Conservation (phyloP, 2,329 filamentous ascomycete species). For the Fusarium graminum region DNA sequence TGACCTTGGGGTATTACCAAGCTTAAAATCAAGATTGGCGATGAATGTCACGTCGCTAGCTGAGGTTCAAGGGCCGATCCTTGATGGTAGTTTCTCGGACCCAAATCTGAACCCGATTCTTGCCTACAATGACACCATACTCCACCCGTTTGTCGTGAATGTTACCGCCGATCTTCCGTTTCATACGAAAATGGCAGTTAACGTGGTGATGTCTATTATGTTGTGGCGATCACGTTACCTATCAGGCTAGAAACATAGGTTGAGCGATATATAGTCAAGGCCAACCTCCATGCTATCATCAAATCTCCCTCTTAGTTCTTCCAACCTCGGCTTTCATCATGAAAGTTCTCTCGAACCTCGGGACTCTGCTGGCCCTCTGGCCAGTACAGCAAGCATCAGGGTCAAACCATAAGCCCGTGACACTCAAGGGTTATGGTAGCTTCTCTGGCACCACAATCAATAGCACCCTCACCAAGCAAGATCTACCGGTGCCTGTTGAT, state of each 20-base stretch:
- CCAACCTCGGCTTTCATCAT: conserved; percentile 5
- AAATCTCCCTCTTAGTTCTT: fast-evolving
- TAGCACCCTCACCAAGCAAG: conserved; percentile 28
- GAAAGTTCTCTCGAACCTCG: conserved; percentile 32
- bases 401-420: conserved; percentile 25
- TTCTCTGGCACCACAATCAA: conserved; percentile 42
- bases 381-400: conserved; percentile 17
- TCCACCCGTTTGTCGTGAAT: conserved; percentile 9
- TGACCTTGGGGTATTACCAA: too few relatives aligned
- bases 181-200: not conserved
- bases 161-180: conserved; percentile 1
- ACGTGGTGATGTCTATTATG: not conserved
- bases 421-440: conserved; percentile 37
- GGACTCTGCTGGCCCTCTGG: conserved; percentile 29
- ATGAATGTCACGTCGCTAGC: too few relatives aligned
- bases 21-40: too few relatives aligned
- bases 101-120: conserved; percentile 14
- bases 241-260: not conserved
- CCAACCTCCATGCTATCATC: fast-evolving
- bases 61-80: too few relatives aligned
- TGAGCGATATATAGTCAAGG: conserved; percentile 1
- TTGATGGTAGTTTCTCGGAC: not conserved
- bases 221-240: conserved; percentile 3
- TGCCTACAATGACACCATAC: conserved; percentile 21
- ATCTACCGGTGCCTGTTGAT: conserved; percentile 52